Conservation (phyloP, 108 stramenopile species). For the Pseudonitzschia multiseries region DNA sequence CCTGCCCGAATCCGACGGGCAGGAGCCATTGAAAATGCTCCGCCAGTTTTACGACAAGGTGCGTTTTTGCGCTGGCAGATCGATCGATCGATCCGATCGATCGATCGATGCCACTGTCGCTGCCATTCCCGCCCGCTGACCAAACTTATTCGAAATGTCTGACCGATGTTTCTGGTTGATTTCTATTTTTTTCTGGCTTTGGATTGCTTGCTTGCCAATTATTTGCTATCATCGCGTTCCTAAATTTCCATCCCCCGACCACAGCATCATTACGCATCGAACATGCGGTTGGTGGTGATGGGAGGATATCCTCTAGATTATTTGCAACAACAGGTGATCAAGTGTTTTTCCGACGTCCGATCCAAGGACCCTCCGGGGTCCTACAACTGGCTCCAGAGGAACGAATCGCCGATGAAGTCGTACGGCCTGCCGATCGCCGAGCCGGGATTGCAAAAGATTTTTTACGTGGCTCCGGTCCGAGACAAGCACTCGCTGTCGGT, state of each 20-base stretch:
- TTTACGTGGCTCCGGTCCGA: slow-evolving; percentile 70
- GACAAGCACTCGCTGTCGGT: slow-evolving; percentile 66
- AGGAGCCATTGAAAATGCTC: slow-evolving; percentile 69
- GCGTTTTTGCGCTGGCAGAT: background rate
- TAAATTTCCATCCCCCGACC: background rate
- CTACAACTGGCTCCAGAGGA: slow-evolving; percentile 32
- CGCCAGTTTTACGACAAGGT: slow-evolving; percentile 67
- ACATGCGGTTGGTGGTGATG: slow-evolving; percentile 87
- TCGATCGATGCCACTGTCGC: too few species aligned
- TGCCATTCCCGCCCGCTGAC: too few species aligned
- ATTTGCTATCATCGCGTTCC: background rate
- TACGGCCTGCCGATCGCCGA: slow-evolving; percentile 62
- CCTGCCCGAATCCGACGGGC: slow-evolving; percentile 51
- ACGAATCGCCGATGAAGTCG: slow-evolving; percentile 23
- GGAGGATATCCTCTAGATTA: slow-evolving; percentile 84
- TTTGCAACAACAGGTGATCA: slow-evolving; percentile 63
- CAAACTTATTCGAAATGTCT: background rate
- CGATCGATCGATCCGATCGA: too few species aligned
- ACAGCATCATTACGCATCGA: slow-evolving; percentile 78
- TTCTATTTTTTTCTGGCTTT: background rate
- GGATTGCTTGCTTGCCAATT: background rate
- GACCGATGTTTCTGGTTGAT: background rate
- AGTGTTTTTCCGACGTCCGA: slow-evolving; percentile 65
- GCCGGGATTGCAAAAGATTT: slow-evolving; percentile 49
- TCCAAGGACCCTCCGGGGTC: slow-evolving; percentile 29